These are phyloP conservation scores for Colletotrichum acutatum DNA, from an alignment of 2,329 filamentous ascomycete species.

Conservation along the genomic window DNA sequence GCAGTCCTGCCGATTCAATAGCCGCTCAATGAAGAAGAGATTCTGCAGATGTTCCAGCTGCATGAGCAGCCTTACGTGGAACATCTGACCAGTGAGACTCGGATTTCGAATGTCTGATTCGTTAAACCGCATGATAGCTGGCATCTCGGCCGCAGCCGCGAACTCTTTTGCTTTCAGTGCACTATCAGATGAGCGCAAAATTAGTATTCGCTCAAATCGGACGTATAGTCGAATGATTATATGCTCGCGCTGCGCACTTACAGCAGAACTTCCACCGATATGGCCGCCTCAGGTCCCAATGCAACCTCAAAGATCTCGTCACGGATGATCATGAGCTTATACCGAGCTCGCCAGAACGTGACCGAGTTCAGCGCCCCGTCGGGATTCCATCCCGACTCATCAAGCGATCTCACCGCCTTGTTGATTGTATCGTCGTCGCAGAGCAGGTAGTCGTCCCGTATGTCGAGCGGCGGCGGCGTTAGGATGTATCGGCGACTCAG, in stretches of 20 bases:
- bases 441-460: constrained; percentile 61
- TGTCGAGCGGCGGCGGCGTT: constrained; percentile 64
- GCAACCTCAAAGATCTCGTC: constrained; percentile 71
- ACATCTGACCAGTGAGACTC: constrained; percentile 39
- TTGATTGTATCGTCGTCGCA: constrained; percentile 53
- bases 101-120: constrained; percentile 50
- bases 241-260: not conserved
- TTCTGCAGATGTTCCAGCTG: constrained; percentile 65
- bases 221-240: too few relatives aligned
- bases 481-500: constrained; percentile 63
- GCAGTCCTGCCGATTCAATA: constrained; percentile 59
- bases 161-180: constrained; percentile 49
- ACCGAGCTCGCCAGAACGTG: constrained; percentile 58
- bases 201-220: not conserved
- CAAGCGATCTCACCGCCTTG: constrained; percentile 51
- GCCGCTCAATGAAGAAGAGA: constrained; percentile 67
- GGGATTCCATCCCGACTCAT: constrained; percentile 64
- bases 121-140: constrained; percentile 50
- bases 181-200: constrained; percentile 34
- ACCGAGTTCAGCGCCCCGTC: constrained; percentile 53
- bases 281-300: constrained; percentile 50
- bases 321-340: constrained; percentile 59
- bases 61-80: constrained; percentile 59
- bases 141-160: constrained; percentile 46
- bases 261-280: constrained; percentile 34